Evolutionary conservation across 1,284 basidiomycete species (phyloP), one percentile per base, ranked within the genome.

Genomic region (Sanghuangporus sanghuang): DNA sequence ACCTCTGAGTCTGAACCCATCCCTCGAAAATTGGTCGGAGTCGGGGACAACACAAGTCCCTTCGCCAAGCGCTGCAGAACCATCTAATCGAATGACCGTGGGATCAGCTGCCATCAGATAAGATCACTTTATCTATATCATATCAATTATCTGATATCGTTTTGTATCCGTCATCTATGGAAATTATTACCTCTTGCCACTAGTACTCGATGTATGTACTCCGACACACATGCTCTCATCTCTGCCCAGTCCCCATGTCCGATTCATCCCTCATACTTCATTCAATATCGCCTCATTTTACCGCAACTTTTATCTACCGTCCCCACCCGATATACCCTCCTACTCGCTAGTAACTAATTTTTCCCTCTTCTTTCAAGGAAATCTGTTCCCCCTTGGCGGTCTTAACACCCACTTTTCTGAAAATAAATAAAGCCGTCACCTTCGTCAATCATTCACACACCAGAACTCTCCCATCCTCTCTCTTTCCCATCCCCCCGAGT

Each of bases 201-300:
- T n/a, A n/a, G n/a, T n/a, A n/a, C n/a, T 42, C 44, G 21, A 18
- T n/a, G 7, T 11, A 23, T 2, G n/a, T 23, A 23, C 23, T 23
- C 23, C 23, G 23, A 23, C 23, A 23, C 23, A 23, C 23, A 23
- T 23, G 7, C 16, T n/a, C 6, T 46, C 12, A 16, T 14, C 12
- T 7, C 44, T n/a, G 21, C 56, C 27, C 35, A 42, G 42, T 44
- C 27, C 42, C 42, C 3, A 44, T 14, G 42, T 44, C 42, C 42
- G 42, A 44, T 14, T 44, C n/a, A 44, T 18, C 42, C 27, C 42
- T 44, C 42, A 18, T 52, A 11, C 9, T 50, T 9, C 48, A 52
- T 46, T 46, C 46, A 38, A 46, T 21, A 60, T 40, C 27, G 58
- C 58, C 44, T 58, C 16, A 61, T 36, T 61, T 14, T 46, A 7